Conservation (phyloP, 768 basidiomycete species). For the Boletus subcaerulescens region DNA sequence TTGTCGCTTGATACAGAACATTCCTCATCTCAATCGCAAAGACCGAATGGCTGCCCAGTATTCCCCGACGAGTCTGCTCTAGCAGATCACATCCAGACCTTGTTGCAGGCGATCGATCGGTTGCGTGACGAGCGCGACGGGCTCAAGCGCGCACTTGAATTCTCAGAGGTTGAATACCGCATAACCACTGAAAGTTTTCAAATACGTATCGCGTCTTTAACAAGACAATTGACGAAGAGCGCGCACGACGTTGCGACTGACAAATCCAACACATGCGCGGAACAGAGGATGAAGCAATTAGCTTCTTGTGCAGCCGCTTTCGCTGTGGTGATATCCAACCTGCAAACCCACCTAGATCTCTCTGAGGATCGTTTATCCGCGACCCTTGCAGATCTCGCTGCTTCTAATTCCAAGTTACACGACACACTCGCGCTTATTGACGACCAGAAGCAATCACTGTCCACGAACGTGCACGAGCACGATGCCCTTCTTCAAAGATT, state of each 20-base stretch:
- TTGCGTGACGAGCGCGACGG: conserved; percentile 64
- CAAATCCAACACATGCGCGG: not conserved
- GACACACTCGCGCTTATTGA: conserved; percentile 18
- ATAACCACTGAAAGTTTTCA: conserved; percentile 62
- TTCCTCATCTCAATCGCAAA: not conserved
- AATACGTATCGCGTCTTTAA: conserved; percentile 40
- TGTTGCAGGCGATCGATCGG: conserved; percentile 63
- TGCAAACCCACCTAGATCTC: conserved; percentile 31
- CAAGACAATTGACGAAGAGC: conserved; percentile 23
- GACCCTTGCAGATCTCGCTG: conserved; percentile 11
- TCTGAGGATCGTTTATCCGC: conserved; percentile 14
- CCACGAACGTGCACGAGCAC: conserved; percentile 20
- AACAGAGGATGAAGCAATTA: conserved; percentile 30
- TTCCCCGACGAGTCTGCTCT: conserved; percentile 23
- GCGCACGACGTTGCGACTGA: conserved; percentile 14
- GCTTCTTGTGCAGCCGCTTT: conserved; percentile 34
- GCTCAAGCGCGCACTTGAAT: conserved; percentile 61
- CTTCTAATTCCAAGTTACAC: conserved; percentile 15
- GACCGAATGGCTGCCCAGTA: not conserved
- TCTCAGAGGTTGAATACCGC: conserved; percentile 63
- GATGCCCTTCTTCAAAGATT: conserved; percentile 31
- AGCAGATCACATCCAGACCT: conserved; percentile 47
- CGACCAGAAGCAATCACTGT: conserved; percentile 13
- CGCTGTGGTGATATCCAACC: conserved; percentile 39
- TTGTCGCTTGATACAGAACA: not conserved